A percentile compares a stretch with the other conserved stretches of the same genome.
These are phyloP conservation scores for Gymnopilus junonius DNA, from an alignment of 768 basidiomycete genomes.

Conservation along the genomic window DNA sequence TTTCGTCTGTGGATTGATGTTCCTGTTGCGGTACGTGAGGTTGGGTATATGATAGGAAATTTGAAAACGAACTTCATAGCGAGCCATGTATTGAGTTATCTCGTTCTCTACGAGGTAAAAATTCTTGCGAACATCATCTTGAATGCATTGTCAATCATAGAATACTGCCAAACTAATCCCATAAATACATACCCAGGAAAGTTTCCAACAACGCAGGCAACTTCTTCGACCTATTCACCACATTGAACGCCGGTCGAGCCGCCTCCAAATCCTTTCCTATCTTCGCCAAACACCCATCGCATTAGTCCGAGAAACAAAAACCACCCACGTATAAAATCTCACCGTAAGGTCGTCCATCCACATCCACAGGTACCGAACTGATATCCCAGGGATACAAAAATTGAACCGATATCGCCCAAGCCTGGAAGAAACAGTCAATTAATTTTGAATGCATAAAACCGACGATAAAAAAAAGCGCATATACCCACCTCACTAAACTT, in stretches of 20 bases:
- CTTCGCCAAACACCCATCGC: constrained; percentile 1
- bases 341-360: constrained; percentile 16
- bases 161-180: background rate
- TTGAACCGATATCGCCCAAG: constrained; percentile 59
- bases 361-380: constrained; percentile 19
- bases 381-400: constrained; percentile 63
- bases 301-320: constrained; percentile 4
- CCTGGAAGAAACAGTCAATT: constrained; percentile 38
- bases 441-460: background rate
- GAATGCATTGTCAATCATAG: background rate
- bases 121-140: constrained; percentile 67
- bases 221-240: constrained; percentile 61
- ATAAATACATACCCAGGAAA: constrained; percentile 60
- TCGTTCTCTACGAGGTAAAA: constrained; percentile 66
- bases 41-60: background rate
- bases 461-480: background rate
- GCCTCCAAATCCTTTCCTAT: constrained; percentile 46
- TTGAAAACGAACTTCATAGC: constrained; percentile 59
- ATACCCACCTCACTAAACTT: constrained; percentile 60
- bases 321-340: background rate
- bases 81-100: constrained; percentile 56
- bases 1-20: constrained; percentile 48
- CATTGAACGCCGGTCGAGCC: constrained; percentile 59
- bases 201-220: constrained; percentile 69
- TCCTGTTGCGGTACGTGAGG: constrained; percentile 26